Conservation (phyloP, 257 asterid species). For the Solanum corneliomulleri region DNA sequence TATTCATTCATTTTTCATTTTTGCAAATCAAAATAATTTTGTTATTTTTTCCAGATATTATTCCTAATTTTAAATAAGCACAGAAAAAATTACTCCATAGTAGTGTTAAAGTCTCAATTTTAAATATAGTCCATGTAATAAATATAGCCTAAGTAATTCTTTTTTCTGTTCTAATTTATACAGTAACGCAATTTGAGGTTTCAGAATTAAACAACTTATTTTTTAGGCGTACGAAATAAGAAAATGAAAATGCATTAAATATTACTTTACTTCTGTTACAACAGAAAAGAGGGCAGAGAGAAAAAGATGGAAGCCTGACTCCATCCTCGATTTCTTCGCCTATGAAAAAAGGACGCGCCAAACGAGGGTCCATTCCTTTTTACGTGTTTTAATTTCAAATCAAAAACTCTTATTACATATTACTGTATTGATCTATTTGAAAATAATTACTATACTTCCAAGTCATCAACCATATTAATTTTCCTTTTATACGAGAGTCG, state of each 20-base stretch:
- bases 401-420: too few species aligned
- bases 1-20: neutral
- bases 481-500: too few species aligned
- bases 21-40: neutral
- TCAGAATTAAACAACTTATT: too few species aligned
- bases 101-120: neutral
- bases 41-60: neutral
- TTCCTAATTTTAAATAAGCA: neutral
- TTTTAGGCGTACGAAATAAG: too few species aligned
- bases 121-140: neutral
- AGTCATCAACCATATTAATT: too few species aligned
- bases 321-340: constrained; percentile 21
- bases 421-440: too few species aligned
- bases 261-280: too few species aligned
- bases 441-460: too few species aligned
- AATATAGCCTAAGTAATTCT: neutral
- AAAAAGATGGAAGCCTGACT: neutral
- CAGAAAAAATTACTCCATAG: neutral
- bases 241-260: neutral
- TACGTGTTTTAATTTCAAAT: neutral
- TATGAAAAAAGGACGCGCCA: neutral
- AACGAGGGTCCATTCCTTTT: neutral
- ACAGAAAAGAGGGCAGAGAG: neutral
- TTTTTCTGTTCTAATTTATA: too few species aligned
- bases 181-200: too few species aligned